phyloP scores from a whole-genome alignment of 371 early-diverging fungal species.

The Lichtheimia hyalospora region DNA sequence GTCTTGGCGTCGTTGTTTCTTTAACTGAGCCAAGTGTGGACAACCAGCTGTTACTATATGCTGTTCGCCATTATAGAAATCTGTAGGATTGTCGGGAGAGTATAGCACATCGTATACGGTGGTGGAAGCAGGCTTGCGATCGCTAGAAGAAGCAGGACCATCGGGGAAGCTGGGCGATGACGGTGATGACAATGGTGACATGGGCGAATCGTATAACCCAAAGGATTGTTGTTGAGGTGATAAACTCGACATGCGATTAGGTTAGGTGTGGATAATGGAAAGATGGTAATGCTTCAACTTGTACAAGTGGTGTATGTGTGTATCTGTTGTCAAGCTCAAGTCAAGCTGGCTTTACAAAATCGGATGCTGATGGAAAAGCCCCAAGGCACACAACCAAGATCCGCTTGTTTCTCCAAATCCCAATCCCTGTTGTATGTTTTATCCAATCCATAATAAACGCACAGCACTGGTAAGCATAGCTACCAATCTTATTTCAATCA shows the following conservation, averaged over 20 bases:
- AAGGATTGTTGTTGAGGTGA: constrained; percentile 16
- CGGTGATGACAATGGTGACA: constrained; percentile 19
- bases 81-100: constrained; percentile 32
- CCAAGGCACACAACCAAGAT: too few relatives aligned
- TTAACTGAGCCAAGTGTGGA: constrained; percentile 30
- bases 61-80: constrained; percentile 29
- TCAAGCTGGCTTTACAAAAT: too few relatives aligned
- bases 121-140: background rate
- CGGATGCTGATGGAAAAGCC: too few relatives aligned
- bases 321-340: too few relatives aligned
- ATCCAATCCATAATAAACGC: too few relatives aligned
- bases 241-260: constrained; percentile 6
- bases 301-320: too few relatives aligned
- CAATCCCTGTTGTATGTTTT: too few relatives aligned
- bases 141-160: background rate
- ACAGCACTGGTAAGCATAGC: too few relatives aligned
- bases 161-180: constrained; percentile 22
- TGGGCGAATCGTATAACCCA: constrained; percentile 22
- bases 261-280: too few relatives aligned
- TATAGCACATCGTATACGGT: constrained; percentile 41
- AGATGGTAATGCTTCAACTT: too few relatives aligned
- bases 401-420: too few relatives aligned
- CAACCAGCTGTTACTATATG: constrained; percentile 32
- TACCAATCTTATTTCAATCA: too few relatives aligned
- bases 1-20: constrained; percentile 20